Evolutionary conservation across 1,139 yeast species (phyloP), one percentile per base, ranked within the genome.

Genomic region (Debaryomyces sp.): DNA sequence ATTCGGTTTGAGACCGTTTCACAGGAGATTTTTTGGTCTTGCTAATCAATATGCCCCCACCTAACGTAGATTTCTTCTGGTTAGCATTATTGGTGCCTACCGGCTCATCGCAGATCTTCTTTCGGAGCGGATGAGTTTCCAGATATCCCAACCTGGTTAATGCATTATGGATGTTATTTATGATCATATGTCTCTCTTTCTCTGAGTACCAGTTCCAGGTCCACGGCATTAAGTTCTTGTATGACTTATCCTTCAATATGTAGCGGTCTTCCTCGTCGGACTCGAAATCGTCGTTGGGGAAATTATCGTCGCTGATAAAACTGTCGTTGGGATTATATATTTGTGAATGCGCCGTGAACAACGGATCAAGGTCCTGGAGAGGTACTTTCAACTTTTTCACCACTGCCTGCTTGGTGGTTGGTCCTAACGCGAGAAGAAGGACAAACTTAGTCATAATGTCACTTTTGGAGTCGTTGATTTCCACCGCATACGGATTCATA

Each of bases 111-210:
- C 62, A 61, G 44, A 75, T 66, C 50, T 70, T 72, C 49, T 62
- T 68, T 38, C 81, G 59, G 46, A 75, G 61, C 6, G 81, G 80
- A 56, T 76, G 80, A 12, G 79, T 73, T 39, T 70, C 76, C 57
- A 72, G 72, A 50, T 63, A 76, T 27, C 80, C 81, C 41, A 73
- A 59, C 43, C 81, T 58, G 21, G 77, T 74, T 52, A 76, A 66
- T 9, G 78, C 78, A 49, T 67, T 64, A 53, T 73, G 65, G 43
- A 68, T 63, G 53, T 74, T 75, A 34, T 65, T 60, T 26, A 71
- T 56, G 30, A 76, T 63, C 44, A 68, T 54, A 4, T 52, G 52
- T 40, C 77, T 62, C 55, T 76, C 80, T 34, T 60, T 59, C n/a
- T 55, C 59, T 13, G 70, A 58, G 56, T 69, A 75, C 35, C 59